phyloP scores from a whole-genome alignment of 1,284 basidiomycete species.

The Pascua guehoae region DNA sequence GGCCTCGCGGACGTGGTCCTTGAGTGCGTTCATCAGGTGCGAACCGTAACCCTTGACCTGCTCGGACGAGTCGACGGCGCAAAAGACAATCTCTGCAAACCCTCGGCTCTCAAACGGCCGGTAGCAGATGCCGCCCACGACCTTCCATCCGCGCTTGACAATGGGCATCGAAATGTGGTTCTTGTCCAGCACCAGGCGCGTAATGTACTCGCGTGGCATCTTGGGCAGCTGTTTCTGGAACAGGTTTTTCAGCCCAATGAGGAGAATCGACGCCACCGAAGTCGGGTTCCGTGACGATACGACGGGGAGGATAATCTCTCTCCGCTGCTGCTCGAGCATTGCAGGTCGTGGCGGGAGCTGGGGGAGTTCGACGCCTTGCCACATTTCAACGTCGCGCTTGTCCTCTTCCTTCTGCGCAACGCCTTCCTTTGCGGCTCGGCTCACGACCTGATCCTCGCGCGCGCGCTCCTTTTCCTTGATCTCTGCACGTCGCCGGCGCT shows the following conservation, averaged over 20 bases:
- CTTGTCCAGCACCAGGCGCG: conserved; percentile 86
- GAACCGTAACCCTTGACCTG: conserved; percentile 98
- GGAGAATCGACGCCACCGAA: conserved; percentile 73
- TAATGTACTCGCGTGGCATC: conserved; percentile 99
- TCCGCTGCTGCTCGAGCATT: conserved; percentile 73
- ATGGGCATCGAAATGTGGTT: conserved; percentile 92
- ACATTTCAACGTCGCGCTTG: conserved; percentile 37
- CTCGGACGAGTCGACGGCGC: conserved; percentile 92
- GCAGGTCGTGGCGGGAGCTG: conserved; percentile 60
- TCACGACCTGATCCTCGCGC: conserved; percentile 67
- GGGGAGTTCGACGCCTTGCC: conserved; percentile 45
- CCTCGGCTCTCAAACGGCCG: conserved; percentile 90
- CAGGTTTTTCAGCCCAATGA: conserved; percentile 91
- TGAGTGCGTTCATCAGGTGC: conserved; percentile 99
- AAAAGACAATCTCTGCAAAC: conserved; percentile 99
- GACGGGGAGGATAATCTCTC: conserved; percentile 78
- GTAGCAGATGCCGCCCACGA: conserved; percentile 97
- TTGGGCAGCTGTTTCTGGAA: conserved; percentile 98
- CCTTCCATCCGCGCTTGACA: conserved; percentile 90
- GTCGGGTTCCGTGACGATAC: conserved; percentile 75
- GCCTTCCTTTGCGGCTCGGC: conserved; percentile 56
- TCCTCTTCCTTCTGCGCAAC: conserved; percentile 9
- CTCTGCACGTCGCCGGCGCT: conserved; percentile 51
- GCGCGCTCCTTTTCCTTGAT: conserved; percentile 60
- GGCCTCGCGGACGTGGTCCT: conserved; percentile 79